Percentiles rank a stretch among this genome's conserved stretches.
These are phyloP conservation scores for Pyrus hybrid DNA, from an alignment of 331 rosid species.

Conservation along the genomic window DNA sequence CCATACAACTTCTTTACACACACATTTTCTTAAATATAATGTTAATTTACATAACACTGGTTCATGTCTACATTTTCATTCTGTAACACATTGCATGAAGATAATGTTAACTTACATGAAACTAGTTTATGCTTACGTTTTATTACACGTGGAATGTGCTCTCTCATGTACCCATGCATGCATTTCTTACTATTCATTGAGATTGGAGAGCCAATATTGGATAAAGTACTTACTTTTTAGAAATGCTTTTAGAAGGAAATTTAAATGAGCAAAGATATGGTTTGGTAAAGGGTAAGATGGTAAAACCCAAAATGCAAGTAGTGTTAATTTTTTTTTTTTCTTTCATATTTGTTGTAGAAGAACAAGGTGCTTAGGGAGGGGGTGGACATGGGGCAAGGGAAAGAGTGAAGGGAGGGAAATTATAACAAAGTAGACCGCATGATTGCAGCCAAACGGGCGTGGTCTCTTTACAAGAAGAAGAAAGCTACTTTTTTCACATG, in stretches of 20 bases:
- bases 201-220: too few relatives aligned
- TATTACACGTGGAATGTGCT: too few relatives aligned
- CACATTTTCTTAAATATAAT: too few relatives aligned
- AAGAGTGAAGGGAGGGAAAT: constrained; percentile 39
- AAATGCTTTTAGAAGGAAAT: too few relatives aligned
- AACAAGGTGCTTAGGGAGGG: constrained; percentile 29
- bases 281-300: neutral
- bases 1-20: neutral
- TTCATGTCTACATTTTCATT: too few relatives aligned
- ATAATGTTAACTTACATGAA: too few relatives aligned
- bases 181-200: too few relatives aligned
- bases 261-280: neutral
- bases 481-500: constrained; percentile 92
- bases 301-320: neutral
- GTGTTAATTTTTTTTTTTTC: neutral
- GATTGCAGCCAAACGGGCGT: constrained; percentile 96
- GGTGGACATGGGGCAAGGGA: neutral
- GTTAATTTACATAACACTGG: too few relatives aligned
- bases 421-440: constrained; percentile 77
- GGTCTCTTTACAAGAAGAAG: constrained; percentile 65
- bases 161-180: too few relatives aligned
- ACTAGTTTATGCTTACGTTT: too few relatives aligned
- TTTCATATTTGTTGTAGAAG: constrained; percentile 9
- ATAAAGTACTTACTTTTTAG: too few relatives aligned
- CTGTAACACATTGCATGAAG: too few relatives aligned